A percentile compares a stretch with the other conserved stretches of the same genome.
Conservation (phyloP, 75 land plant species). For the Picea sitchensis region DNA sequence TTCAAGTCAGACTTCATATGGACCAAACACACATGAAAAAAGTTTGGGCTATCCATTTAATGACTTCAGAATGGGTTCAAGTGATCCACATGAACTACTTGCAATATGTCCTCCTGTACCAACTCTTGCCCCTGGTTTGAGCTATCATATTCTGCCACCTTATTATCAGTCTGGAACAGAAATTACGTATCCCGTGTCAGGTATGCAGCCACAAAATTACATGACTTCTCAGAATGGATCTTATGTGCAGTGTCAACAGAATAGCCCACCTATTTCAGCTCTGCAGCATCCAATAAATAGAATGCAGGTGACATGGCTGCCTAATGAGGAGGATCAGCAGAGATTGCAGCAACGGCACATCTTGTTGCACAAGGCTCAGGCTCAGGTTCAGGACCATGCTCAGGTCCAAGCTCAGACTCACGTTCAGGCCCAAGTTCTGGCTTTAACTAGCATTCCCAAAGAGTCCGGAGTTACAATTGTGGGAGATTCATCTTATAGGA, state of each 20-base stretch:
- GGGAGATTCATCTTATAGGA: too few relatives aligned
- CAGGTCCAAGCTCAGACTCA: too few relatives aligned
- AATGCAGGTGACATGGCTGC: too few relatives aligned
- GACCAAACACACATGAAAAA: neutral
- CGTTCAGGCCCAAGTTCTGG: too few relatives aligned
- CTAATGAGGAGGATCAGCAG: too few relatives aligned
- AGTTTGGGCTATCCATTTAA: neutral
- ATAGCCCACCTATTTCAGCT: neutral
- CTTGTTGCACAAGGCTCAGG: too few relatives aligned
- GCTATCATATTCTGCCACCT: slow-evolving; percentile 11
- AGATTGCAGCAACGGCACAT: too few relatives aligned
- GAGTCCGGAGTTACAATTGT: too few relatives aligned
- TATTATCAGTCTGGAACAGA: slow-evolving; percentile 13
- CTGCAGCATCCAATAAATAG: neutral
- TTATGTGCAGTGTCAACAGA: neutral
- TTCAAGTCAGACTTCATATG: neutral
- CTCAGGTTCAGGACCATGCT: too few relatives aligned
- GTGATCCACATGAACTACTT: neutral
- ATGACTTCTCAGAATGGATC: slow-evolving; percentile 2
- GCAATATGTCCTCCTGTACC: neutral
- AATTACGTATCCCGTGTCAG: neutral
- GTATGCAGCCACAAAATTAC: slow-evolving; percentile 1
- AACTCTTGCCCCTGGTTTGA: neutral
- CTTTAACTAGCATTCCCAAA: too few relatives aligned
- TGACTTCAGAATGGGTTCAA: neutral